Percentiles rank a stretch among this genome's conserved stretches.
These are phyloP conservation scores for Nigrograna mackinnonii DNA, from an alignment of 2,329 filamentous ascomycete species.

Conservation along the genomic window DNA sequence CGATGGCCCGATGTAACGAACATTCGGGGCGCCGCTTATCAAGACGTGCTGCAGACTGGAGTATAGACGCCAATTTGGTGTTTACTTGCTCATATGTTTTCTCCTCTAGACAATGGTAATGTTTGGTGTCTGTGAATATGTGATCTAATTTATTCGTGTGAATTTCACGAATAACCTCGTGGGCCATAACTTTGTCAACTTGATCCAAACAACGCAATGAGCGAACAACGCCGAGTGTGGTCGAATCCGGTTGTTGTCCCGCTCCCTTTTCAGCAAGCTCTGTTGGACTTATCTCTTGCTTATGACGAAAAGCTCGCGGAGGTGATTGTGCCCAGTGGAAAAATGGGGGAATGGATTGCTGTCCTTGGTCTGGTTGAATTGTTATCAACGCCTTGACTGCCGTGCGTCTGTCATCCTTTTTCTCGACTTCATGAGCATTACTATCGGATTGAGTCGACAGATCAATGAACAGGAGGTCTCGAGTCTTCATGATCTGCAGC, in stretches of 20 bases:
- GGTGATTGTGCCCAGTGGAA: constrained; percentile 32
- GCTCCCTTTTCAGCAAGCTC: too few relatives aligned
- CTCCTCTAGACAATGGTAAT: constrained; percentile 27
- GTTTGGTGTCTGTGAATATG: constrained; percentile 27
- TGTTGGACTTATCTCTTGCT: too few relatives aligned
- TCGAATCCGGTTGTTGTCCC: too few relatives aligned
- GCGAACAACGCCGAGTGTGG: too few relatives aligned
- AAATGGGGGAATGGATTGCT: constrained; percentile 23
- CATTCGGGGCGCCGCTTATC: neutral
- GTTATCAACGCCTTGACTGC: too few relatives aligned
- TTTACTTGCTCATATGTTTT: constrained; percentile 8
- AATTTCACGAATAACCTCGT: too few relatives aligned
- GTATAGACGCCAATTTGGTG: constrained; percentile 3
- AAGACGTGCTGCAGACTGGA: neutral
- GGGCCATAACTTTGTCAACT: constrained; percentile 29
- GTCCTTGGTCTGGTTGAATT: too few relatives aligned
- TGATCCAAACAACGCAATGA: constrained; percentile 20
- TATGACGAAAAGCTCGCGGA: too few relatives aligned
- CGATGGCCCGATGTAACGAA: constrained; percentile 18
- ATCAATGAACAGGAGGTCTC: constrained; percentile 24
- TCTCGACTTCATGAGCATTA: too few relatives aligned
- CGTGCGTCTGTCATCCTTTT: too few relatives aligned
- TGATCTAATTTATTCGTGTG: too few relatives aligned
- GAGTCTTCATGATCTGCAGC: constrained; percentile 16
- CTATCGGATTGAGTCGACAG: too few relatives aligned